Evolutionary conservation across 192 early-diverging fungal species (phyloP).

Genomic region (Cladochytrium replicatum): DNA sequence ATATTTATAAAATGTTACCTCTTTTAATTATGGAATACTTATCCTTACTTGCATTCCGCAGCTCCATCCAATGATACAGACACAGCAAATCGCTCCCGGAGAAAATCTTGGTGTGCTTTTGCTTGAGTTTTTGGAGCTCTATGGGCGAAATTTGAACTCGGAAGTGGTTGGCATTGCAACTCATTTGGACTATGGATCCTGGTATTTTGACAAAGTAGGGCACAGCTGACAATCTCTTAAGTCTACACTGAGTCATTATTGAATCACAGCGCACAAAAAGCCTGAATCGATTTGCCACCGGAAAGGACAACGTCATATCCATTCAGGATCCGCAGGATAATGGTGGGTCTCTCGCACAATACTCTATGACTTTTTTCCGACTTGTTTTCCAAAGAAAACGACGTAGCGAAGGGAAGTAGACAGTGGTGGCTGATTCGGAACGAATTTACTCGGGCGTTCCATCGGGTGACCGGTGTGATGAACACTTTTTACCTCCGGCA

Average conservation of each 20-base stretch:
- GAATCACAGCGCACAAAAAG: background rate
- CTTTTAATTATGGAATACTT: slow-evolving; percentile 6
- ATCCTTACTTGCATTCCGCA: slow-evolving; percentile 24
- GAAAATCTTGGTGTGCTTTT: slow-evolving; percentile 82
- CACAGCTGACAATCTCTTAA: background rate
- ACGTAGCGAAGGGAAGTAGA: background rate
- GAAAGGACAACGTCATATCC: no score
- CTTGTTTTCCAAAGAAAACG: slow-evolving; percentile 10
- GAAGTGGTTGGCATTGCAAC: slow-evolving; percentile 54
- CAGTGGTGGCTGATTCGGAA: background rate
- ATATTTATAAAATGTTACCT: slow-evolving; percentile 1
- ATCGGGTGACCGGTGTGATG: background rate
- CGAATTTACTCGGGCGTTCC: background rate
- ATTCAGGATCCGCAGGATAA: no score
- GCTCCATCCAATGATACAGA: slow-evolving; percentile 70
- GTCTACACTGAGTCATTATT: background rate
- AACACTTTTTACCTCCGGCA: no score
- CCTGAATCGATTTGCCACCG: background rate
- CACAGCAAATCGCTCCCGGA: slow-evolving; percentile 44
- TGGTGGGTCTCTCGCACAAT: no score
- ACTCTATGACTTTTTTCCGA: no score
- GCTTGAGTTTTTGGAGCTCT: slow-evolving; percentile 88
- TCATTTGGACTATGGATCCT: slow-evolving; percentile 28
- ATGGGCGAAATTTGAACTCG: slow-evolving; percentile 71
- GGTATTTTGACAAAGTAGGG: slow-evolving; percentile 41